Evolutionary conservation across 2,329 filamentous ascomycete species (phyloP).

Genomic region (Neophaeococcomyces aloes): DNA sequence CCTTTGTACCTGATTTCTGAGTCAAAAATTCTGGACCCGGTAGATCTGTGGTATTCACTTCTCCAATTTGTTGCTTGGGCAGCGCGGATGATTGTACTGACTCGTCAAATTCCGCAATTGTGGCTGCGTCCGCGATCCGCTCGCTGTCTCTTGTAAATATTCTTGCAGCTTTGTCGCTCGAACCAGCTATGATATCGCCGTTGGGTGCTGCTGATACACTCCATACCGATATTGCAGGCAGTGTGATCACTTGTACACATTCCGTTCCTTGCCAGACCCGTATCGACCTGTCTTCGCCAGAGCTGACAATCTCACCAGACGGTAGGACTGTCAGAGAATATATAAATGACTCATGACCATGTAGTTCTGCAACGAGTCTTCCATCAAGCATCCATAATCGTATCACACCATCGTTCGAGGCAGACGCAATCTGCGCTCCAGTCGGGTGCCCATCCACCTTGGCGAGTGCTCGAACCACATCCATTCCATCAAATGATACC

Average conservation of each 20-base stretch:
- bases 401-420: conserved; percentile 84
- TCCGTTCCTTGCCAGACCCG: conserved; percentile 73
- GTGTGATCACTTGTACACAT: conserved; percentile 90
- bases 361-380: conserved; percentile 61
- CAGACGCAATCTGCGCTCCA: conserved; percentile 85
- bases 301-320: conserved; percentile 77
- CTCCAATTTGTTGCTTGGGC: conserved; percentile 70
- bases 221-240: conserved; percentile 96
- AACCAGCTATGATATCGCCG: conserved; percentile 87
- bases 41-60: conserved; percentile 83
- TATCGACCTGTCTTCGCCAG: conserved; percentile 88
- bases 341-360: conserved; percentile 89
- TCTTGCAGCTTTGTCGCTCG: conserved; percentile 76
- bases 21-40: conserved; percentile 80
- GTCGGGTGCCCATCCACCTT: conserved; percentile 64
- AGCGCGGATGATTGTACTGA: conserved; percentile 75
- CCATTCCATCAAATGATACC: conserved; percentile 55
- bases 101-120: conserved; percentile 65
- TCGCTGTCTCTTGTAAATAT: conserved; percentile 67
- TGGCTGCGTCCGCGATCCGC: conserved; percentile 58
- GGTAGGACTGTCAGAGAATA: conserved; percentile 72
- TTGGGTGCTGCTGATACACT: conserved; percentile 69
- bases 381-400: conserved; percentile 78
- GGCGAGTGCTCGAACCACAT: conserved; percentile 82
- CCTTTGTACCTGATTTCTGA: conserved; percentile 78